A percentile compares a stretch with the other conserved stretches of the same genome.
Conservation (phyloP, 2,329 filamentous ascomycete species). For the Aspergillus udagawae region DNA sequence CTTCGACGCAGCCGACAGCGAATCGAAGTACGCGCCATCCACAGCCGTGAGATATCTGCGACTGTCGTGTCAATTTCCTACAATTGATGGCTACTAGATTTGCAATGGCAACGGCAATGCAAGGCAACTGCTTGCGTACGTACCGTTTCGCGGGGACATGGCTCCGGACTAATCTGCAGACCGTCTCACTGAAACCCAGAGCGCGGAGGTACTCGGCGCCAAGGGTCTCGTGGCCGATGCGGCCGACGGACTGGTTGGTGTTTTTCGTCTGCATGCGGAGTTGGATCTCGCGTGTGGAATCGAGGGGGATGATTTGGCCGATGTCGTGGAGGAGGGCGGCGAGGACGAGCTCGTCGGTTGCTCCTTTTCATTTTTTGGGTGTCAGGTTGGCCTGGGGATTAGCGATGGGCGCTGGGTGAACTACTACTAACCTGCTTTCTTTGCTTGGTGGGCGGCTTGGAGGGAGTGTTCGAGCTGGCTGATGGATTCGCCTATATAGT, state of each 20-base stretch:
- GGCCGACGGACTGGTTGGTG: slow-evolving; percentile 30
- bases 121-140: no score
- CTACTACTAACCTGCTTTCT: slow-evolving; percentile 15
- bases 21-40: slow-evolving; percentile 30
- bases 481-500: slow-evolving; percentile 34
- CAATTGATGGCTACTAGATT: no score
- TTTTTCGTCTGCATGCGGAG: slow-evolving; percentile 24
- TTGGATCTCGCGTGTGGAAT: slow-evolving; percentile 20
- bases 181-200: slow-evolving; percentile 33
- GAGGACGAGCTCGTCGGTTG: slow-evolving; percentile 25
- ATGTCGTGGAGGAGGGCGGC: slow-evolving; percentile 43
- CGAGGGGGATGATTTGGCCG: slow-evolving; percentile 39
- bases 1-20: slow-evolving; percentile 35
- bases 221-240: slow-evolving; percentile 37
- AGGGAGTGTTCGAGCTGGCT: slow-evolving; percentile 33
- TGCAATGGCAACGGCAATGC: no score
- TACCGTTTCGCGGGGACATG: slow-evolving; percentile 39
- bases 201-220: slow-evolving; percentile 33
- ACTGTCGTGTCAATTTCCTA: background rate
- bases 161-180: slow-evolving; percentile 35
- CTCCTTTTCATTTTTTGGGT: slow-evolving; percentile 7
- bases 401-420: no score
- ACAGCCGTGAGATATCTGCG: slow-evolving; percentile 35
- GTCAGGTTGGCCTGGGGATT: background rate
- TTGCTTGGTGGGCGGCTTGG: slow-evolving; percentile 30